Conservation (phyloP, 2,329 filamentous ascomycete genomes). For the Colletotrichum salicis region DNA sequence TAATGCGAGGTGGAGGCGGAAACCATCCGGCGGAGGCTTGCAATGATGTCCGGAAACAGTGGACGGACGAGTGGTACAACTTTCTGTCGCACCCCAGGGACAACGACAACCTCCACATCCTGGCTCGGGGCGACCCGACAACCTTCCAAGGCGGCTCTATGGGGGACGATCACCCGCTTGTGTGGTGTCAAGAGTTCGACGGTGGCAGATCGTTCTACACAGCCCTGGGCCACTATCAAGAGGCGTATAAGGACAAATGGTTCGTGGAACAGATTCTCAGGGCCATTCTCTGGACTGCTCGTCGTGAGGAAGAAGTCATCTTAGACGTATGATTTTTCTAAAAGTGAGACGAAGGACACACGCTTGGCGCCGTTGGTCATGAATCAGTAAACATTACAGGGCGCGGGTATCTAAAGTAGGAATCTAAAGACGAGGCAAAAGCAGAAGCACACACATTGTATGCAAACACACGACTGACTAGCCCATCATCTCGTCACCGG, state of each 20-base stretch:
- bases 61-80: constrained; percentile 57
- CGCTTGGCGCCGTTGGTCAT: neutral
- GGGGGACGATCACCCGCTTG: constrained; percentile 50
- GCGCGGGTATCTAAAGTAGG: neutral
- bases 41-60: constrained; percentile 32
- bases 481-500: constrained; percentile 1
- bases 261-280: constrained; percentile 30
- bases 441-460: neutral
- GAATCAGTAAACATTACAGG: neutral
- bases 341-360: neutral
- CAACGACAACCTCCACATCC: constrained; percentile 43
- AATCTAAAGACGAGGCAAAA: neutral
- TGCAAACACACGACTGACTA: constrained; percentile 16
- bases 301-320: neutral
- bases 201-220: constrained; percentile 53
- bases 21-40: constrained; percentile 19
- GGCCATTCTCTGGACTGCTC: constrained; percentile 32
- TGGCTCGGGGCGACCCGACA: constrained; percentile 50
- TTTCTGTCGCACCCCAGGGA: constrained; percentile 46
- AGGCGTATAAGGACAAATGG: constrained; percentile 49
- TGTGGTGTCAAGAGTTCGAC: constrained; percentile 53
- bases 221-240: constrained; percentile 53
- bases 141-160: constrained; percentile 49
- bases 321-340: neutral
- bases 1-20: constrained; percentile 38